These are phyloP conservation scores for Sporothrix protearum DNA, from an alignment of 2,329 filamentous ascomycete genomes.

Conservation along the genomic window DNA sequence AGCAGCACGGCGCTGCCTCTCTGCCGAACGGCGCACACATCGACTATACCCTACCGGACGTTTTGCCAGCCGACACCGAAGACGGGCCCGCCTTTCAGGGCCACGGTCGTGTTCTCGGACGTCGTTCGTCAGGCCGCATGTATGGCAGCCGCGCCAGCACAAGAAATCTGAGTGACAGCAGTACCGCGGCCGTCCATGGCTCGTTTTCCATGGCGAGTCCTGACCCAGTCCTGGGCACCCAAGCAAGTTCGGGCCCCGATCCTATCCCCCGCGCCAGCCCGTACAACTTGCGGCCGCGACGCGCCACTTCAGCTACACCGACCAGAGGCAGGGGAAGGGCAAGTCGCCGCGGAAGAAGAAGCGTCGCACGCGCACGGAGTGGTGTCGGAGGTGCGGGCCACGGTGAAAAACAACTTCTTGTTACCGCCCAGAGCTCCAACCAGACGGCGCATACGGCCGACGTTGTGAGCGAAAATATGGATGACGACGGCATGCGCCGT, in stretches of 20 bases:
- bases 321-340: not conserved
- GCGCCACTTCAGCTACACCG: not conserved
- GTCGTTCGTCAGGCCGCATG: not conserved
- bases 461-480: slow-evolving; percentile 5
- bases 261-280: not conserved
- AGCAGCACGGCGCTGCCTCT: not conserved
- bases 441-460: not conserved
- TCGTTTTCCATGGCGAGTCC: not conserved
- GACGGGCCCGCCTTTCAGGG: not conserved
- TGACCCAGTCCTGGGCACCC: not conserved
- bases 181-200: not conserved
- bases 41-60: not conserved
- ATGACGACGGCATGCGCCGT: not conserved
- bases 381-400: not conserved
- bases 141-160: not conserved
- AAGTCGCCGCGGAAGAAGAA: not conserved
- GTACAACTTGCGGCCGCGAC: not conserved
- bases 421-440: not conserved
- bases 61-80: not conserved
- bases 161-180: not conserved
- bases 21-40: slow-evolving; percentile 3
- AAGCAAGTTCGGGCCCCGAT: not conserved
- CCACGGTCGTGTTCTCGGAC: slow-evolving; percentile 2
- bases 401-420: not conserved
- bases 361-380: not conserved